These are phyloP conservation scores for Aureobasidium sp. DNA, from an alignment of 2,329 filamentous ascomycete genomes.

Conservation along the genomic window DNA sequence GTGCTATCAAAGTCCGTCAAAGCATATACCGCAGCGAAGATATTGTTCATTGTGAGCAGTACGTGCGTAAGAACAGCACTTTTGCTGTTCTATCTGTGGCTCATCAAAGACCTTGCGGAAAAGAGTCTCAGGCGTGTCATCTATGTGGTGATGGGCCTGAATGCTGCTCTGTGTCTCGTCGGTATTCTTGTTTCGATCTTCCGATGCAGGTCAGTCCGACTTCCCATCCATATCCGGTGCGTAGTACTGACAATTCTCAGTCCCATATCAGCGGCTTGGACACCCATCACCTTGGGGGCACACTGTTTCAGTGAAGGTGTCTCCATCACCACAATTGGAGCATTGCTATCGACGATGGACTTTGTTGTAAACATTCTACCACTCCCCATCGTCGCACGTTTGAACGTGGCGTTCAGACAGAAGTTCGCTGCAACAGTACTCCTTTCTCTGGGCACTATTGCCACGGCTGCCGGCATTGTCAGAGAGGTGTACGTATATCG, in stretches of 20 bases:
- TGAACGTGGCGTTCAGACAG: constrained; percentile 36
- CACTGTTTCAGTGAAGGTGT: constrained; percentile 37
- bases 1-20: constrained; percentile 27
- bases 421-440: constrained; percentile 20
- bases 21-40: constrained; percentile 37
- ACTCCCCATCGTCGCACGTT: constrained; percentile 36
- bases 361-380: constrained; percentile 37
- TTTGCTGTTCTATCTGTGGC: constrained; percentile 40
- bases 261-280: constrained; percentile 38
- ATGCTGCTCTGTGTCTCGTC: constrained; percentile 31
- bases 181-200: constrained; percentile 34
- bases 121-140: constrained; percentile 34
- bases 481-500: constrained; percentile 39
- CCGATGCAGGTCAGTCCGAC: constrained; percentile 30
- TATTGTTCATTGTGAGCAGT: constrained; percentile 36
- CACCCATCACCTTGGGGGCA: constrained; percentile 23
- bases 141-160: constrained; percentile 33
- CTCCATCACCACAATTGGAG: constrained; percentile 33
- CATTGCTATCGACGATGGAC: constrained; percentile 38
- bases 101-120: constrained; percentile 35
- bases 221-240: neutral
- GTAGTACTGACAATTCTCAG: constrained; percentile 16
- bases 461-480: constrained; percentile 29
- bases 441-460: constrained; percentile 18
- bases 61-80: constrained; percentile 40